phyloP scores from a whole-genome alignment of 352 stramenopile genomes.

The Phytophthora citricola region DNA sequence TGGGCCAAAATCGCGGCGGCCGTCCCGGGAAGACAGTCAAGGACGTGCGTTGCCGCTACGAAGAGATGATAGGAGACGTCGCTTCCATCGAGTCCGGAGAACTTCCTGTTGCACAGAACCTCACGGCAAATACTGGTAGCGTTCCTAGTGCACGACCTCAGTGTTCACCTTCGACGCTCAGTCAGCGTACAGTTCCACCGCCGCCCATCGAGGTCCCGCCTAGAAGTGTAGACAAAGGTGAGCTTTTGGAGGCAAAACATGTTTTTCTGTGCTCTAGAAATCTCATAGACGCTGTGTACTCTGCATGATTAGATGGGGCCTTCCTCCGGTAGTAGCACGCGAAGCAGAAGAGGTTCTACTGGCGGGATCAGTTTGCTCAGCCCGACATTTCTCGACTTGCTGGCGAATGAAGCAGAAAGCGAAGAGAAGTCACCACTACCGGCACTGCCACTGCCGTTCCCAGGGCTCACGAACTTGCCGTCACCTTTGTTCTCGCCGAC shows the following conservation, averaged over 20 bases:
- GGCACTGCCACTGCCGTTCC: constrained; percentile 37
- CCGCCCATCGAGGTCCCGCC: constrained; percentile 69
- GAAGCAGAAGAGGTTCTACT: constrained; percentile 34
- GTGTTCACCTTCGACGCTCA: constrained; percentile 38
- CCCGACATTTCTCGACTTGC: constrained; percentile 79
- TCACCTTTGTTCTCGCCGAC: constrained; percentile 52
- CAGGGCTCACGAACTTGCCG: constrained; percentile 42
- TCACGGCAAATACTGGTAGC: background rate
- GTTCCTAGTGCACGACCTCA: constrained; percentile 16
- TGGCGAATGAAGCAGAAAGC: constrained; percentile 51
- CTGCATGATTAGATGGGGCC: constrained; percentile 29
- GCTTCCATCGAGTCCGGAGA: constrained; percentile 59
- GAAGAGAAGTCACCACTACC: constrained; percentile 64
- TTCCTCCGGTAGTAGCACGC: constrained; percentile 33
- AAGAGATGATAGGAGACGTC: constrained; percentile 82
- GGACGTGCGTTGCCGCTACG: constrained; percentile 74
- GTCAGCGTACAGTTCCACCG: constrained; percentile 60
- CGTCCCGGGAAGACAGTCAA: constrained; percentile 77
- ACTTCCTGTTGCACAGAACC: constrained; percentile 5
- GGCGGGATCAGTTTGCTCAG: constrained; percentile 63
- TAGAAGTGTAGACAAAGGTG: constrained; percentile 44
- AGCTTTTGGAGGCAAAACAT: constrained; percentile 20
- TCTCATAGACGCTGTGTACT: constrained; percentile 27
- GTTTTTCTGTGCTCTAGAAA: constrained; percentile 13
- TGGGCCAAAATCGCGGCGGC: constrained; percentile 80